phyloP scores from a whole-genome alignment of 2,329 filamentous ascomycete genomes.

The Cercospora janseana region DNA sequence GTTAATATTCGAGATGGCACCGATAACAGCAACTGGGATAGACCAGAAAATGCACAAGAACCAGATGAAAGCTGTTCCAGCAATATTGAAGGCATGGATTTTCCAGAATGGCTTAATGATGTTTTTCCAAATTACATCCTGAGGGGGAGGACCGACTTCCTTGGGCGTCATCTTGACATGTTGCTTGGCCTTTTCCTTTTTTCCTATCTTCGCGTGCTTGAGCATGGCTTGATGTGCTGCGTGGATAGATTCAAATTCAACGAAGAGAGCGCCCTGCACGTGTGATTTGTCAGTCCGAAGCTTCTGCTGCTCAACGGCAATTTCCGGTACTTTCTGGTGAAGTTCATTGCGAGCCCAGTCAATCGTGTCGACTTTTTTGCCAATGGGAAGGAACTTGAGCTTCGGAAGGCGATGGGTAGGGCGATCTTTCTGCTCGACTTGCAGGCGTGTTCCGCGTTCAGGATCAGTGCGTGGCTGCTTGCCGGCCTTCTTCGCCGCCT shows the following conservation, averaged over 20 bases:
- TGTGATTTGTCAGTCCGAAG: conserved; percentile 65
- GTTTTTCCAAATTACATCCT: conserved; percentile 46
- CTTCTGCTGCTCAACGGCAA: conserved; percentile 63
- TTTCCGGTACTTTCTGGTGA: conserved; percentile 68
- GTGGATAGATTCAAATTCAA: conserved; percentile 80
- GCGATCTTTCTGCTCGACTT: conserved; percentile 58
- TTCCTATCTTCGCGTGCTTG: conserved; percentile 16
- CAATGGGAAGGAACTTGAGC: conserved; percentile 52
- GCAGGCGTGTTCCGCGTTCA: conserved; percentile 43
- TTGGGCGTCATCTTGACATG: conserved; percentile 34
- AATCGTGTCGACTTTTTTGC: conserved; percentile 86
- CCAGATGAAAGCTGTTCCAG: conserved; percentile 42
- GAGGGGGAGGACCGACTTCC: conserved; percentile 43
- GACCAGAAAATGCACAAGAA: conserved; percentile 49
- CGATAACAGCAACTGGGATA: conserved; percentile 47
- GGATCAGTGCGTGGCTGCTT: neutral
- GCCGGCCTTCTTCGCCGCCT: conserved; percentile 28
- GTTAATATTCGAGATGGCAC: conserved; percentile 46
- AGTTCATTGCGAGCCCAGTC: conserved; percentile 78
- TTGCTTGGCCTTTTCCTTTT: conserved; percentile 20
- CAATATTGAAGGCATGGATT: conserved; percentile 31
- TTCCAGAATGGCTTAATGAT: conserved; percentile 40
- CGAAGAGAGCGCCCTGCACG: conserved; percentile 72
- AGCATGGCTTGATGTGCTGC: conserved; percentile 82
- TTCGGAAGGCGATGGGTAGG: conserved; percentile 64